These are phyloP conservation scores for Phytophthora citrophthora DNA, from an alignment of 352 stramenopile genomes.

Conservation along the genomic window DNA sequence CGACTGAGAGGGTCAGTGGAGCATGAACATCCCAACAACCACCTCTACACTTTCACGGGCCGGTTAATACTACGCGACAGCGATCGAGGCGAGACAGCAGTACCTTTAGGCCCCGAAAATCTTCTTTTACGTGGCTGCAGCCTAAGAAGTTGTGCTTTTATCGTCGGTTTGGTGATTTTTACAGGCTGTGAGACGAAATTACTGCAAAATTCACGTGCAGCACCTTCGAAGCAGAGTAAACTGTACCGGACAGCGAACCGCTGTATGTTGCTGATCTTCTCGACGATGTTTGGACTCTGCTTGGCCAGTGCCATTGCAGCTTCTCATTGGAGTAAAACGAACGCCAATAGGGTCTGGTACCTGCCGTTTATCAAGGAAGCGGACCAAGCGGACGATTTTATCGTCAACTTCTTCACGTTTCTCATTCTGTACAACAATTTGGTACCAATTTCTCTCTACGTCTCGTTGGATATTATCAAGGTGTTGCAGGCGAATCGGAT, in stretches of 20 bases:
- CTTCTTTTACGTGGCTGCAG: conserved; percentile 93
- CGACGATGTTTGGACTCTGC: conserved; percentile 70
- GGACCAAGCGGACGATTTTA: conserved; percentile 39
- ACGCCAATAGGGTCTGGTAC: conserved; percentile 56
- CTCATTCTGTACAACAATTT: conserved; percentile 96
- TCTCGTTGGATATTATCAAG: conserved; percentile 95
- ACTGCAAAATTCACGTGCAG: conserved; percentile 73
- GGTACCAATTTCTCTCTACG: conserved; percentile 96
- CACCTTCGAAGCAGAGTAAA: conserved; percentile 89
- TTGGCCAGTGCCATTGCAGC: conserved; percentile 51
- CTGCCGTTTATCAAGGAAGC: conserved; percentile 46
- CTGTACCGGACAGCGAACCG: conserved; percentile 83
- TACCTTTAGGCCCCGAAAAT: conserved; percentile 72
- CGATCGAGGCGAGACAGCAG: conserved; percentile 24
- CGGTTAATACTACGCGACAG: conserved; percentile 46
- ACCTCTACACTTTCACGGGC: conserved; percentile 79
- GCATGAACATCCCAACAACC: conserved; percentile 85
- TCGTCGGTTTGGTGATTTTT: conserved; percentile 94
- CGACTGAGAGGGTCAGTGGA: conserved; percentile 53
- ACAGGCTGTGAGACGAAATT: conserved; percentile 91
- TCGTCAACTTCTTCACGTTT: conserved; percentile 91
- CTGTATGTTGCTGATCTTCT: conserved; percentile 80
- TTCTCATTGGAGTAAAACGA: conserved; percentile 41
- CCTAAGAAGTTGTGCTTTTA: conserved; percentile 95
- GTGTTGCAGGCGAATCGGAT: conserved; percentile 90